Evolutionary conservation across 106 monocot species (phyloP).

Genomic region (Dendrobium chrysotoxum): DNA sequence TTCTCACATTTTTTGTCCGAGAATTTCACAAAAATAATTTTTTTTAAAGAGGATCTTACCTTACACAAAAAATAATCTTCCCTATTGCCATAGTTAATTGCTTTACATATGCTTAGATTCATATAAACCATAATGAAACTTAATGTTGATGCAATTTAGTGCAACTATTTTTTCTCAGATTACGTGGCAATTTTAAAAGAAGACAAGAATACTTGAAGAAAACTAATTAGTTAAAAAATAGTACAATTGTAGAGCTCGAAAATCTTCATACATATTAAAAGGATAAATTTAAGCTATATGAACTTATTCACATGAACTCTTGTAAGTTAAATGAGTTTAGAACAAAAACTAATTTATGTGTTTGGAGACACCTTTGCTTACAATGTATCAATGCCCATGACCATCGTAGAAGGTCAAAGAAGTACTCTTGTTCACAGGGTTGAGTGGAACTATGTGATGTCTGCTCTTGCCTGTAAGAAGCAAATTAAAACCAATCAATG

Average conservation of each 20-base stretch:
- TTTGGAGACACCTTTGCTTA: constrained; percentile 93
- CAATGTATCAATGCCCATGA: constrained; percentile 80
- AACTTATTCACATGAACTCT: no score
- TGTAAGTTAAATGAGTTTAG: not conserved
- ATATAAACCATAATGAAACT: no score
- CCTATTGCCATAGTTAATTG: no score
- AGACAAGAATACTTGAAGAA: not conserved
- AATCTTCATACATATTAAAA: not conserved
- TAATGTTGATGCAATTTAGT: no score
- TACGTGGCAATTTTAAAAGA: no score
- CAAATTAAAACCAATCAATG: not conserved
- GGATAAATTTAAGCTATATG: no score
- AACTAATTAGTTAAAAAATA: not conserved
- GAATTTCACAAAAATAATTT: no score
- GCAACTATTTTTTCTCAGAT: no score
- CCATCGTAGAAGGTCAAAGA: constrained; percentile 82
- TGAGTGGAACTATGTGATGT: constrained; percentile 91
- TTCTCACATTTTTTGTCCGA: not conserved
- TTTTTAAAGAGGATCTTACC: no score
- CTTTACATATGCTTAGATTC: no score
- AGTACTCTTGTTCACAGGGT: constrained; percentile 94
- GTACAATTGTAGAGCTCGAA: not conserved
- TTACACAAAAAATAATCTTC: no score
- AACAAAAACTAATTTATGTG: constrained; percentile 36
- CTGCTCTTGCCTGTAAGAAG: constrained; percentile 77